Evolutionary conservation across 2,329 filamentous ascomycete species (phyloP).

Genomic region (Venturia carpophila): DNA sequence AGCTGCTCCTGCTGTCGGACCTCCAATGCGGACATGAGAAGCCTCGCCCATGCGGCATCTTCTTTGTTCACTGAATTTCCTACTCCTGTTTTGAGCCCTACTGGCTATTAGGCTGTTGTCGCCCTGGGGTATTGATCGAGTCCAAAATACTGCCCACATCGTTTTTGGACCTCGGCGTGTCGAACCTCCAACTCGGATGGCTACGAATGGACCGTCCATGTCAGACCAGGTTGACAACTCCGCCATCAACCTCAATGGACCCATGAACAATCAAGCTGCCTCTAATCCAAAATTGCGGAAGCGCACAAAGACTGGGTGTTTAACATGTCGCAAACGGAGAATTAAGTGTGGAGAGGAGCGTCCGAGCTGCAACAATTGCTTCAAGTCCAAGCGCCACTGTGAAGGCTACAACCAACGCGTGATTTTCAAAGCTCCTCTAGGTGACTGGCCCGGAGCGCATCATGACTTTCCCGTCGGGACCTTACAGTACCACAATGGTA

Average conservation of each 20-base stretch:
- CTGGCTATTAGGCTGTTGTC: not conserved
- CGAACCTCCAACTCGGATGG: not conserved
- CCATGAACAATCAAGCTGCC: not conserved
- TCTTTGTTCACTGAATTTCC: not conserved
- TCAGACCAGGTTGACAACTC: not conserved
- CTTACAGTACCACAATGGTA: constrained; percentile 19
- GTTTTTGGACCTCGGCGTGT: not conserved
- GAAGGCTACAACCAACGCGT: constrained; percentile 78
- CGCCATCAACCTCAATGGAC: not conserved
- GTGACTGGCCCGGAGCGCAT: constrained; percentile 34
- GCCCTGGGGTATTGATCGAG: not conserved
- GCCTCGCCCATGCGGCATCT: not conserved
- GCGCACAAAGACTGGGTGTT: constrained; percentile 83
- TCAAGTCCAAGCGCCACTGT: constrained; percentile 76
- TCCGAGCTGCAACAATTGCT: constrained; percentile 74
- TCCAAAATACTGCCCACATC: not conserved
- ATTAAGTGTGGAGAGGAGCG: constrained; percentile 96
- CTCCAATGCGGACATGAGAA: constrained; percentile 1
- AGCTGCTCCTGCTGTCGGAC: not conserved
- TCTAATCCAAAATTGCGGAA: constrained; percentile 31
- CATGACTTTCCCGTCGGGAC: constrained; percentile 11
- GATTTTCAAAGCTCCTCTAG: constrained; percentile 67
- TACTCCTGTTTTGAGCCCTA: not conserved
- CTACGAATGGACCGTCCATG: not conserved
- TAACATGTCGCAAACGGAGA: constrained; percentile 87